These are phyloP conservation scores for Fusarium tricinctum DNA, from an alignment of 2,329 filamentous ascomycete species.

Conservation along the genomic window DNA sequence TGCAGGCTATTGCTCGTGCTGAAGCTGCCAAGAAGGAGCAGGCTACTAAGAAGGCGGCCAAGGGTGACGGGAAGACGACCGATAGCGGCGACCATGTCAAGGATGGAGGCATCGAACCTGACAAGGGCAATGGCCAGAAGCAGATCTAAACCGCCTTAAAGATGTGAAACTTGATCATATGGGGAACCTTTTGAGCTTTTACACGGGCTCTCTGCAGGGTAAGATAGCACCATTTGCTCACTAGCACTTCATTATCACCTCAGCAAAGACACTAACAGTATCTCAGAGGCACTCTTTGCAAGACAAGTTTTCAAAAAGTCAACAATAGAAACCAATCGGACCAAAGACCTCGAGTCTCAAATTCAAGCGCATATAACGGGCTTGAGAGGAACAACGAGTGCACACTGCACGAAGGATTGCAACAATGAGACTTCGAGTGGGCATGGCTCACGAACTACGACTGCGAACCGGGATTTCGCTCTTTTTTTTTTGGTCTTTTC, in stretches of 20 bases:
- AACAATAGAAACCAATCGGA: slow-evolving; percentile 5
- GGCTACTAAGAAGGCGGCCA: slow-evolving; percentile 5
- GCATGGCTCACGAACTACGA: not conserved
- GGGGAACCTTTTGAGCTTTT: slow-evolving; percentile 2
- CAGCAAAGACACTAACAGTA: not conserved
- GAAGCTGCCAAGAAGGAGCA: slow-evolving; percentile 8
- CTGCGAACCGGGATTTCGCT: not conserved
- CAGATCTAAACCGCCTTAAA: not conserved
- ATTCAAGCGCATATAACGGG: not conserved
- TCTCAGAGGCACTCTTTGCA: not conserved
- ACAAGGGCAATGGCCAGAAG: slow-evolving; percentile 8
- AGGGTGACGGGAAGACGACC: not conserved
- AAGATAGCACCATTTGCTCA: not conserved
- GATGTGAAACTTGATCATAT: slow-evolving; percentile 6
- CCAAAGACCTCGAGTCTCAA: not conserved
- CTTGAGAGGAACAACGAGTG: not conserved
- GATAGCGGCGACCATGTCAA: not conserved
- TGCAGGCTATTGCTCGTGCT: not conserved
- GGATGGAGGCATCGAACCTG: not conserved
- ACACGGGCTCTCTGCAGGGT: not conserved
- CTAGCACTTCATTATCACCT: not conserved
- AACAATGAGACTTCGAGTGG: slow-evolving; percentile 1
- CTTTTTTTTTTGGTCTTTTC: not conserved
- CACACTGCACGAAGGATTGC: slow-evolving; percentile 3
- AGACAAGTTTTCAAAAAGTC: not conserved